Base-by-base conservation (phyloP, 208 protist genomes). In the Trypanosoma theileri region DNA sequence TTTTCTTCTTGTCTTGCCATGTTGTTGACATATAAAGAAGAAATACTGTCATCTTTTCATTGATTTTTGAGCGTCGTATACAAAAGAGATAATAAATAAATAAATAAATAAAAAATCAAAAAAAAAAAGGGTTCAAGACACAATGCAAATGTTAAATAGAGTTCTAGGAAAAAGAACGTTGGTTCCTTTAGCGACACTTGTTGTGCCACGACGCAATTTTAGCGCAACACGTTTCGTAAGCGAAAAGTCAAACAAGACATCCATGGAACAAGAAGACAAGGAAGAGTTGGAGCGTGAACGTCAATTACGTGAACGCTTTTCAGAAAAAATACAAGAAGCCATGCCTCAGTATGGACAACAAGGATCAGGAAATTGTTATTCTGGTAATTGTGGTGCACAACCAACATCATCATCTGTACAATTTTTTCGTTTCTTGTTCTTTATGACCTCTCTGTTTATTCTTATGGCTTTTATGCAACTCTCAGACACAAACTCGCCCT, bases 251-350 rank as follows among this genome's bases (percentile, higher is more conserved):
- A 73, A 70, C 67, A 80, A 75, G 17, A 60, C 82, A 6, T 66
- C 81, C 7, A 76, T 66, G 8, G 83, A 91, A 10, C 60, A 77
- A 35, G 90, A 95, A 64, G 90, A 95, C 62, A 77, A 72, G 24
- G 85, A 93, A 59, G 86, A 95, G 69, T 67, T 92, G 11, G 87
- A 95, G 75, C 80, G 87, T 50, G 90, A 95, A 66, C 76, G 81
- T 2, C 53, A 53, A 12, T 67, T 95, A 65, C 90, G 90, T 19
- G 85, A 90, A 62, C 81, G 71, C 21, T 95, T 93, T 75, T 82
- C 85, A 22, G 57, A 85, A 68, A 95, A 93, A 59, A 81, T 93
- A 21, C 77, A 89, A 48, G 73, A 82, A 53, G 71, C 73, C 40
- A 80, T 86, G 48, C 79, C 80, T n/a, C 69, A 75, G 46, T 60